Conservation (phyloP, 345 rosid species). For the Crucihimalaya himalaica region DNA sequence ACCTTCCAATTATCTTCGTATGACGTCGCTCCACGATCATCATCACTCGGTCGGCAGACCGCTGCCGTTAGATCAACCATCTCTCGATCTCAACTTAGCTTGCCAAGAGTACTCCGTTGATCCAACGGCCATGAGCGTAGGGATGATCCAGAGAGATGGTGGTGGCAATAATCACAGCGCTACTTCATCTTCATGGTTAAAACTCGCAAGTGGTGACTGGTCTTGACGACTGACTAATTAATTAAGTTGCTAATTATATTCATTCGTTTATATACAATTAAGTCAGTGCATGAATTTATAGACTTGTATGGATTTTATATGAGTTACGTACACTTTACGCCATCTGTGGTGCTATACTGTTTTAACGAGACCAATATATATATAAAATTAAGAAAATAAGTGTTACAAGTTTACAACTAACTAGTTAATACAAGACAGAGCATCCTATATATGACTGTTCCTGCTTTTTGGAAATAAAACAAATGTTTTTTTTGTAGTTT, state of each 20-base stretch:
- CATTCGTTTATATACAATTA: constrained; percentile 20
- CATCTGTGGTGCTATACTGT: not conserved
- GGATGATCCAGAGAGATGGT: constrained; percentile 26
- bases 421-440: not conserved
- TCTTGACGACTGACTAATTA: constrained; percentile 15
- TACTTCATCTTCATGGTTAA: constrained; percentile 41
- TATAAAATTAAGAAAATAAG: not conserved
- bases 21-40: constrained; percentile 32
- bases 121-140: constrained; percentile 32
- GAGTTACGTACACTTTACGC: not conserved
- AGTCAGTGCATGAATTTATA: constrained; percentile 13
- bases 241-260: constrained; percentile 12
- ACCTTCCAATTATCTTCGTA: constrained; percentile 48
- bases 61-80: constrained; percentile 34
- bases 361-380: not conserved
- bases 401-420: not conserved
- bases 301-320: constrained; percentile 22
- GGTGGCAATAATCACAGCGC: constrained; percentile 9
- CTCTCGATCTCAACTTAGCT: constrained; percentile 42
- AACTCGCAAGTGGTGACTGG: constrained; percentile 43
- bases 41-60: constrained; percentile 9
- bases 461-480: not conserved
- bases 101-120: constrained; percentile 39
- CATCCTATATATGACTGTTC: not conserved
- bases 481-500: not conserved